Base-by-base conservation (phyloP, 768 basidiomycete species). In the Suillus subaureus region DNA sequence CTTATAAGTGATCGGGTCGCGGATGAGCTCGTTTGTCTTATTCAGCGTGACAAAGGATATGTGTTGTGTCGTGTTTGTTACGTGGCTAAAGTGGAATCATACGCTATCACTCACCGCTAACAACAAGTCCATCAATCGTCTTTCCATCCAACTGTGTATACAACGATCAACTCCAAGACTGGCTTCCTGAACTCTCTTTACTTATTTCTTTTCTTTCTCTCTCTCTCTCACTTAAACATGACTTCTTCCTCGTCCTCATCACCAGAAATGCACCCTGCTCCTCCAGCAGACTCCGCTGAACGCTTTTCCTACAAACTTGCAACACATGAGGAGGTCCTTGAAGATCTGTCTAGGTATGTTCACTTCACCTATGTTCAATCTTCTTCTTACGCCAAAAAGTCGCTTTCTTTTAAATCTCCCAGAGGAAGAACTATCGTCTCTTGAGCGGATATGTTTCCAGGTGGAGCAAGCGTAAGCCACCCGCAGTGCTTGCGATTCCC, bases 371-470 rank as follows among this genome's bases (percentile, higher is more conserved):
- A 56, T 61, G 63, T 55, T 67, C 37, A n/a, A 31, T 40, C 49
- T 23, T 42, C 52, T 42, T 69, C 66, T 72, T 66, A 72, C 65
- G 45, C 61, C 62, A 23, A 63, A 35, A 69, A 97, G 94, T 77
- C 94, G 97, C 61, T 99, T 99, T 76, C 93, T 99, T 70, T 85
- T 99, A 70, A 99, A 99, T 78, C 87, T 99, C 66, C 97, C 97
- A 26, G 90, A 92, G 68, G 91, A 93, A 74, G 97, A 99, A 80
- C 87, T 97, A 64, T 86, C 87, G 58, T 94, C 92, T 18, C 83
- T 97, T 63, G 96, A 97, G 74, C 88, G 97, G 66, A 89, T 99
- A 71, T 98, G 94, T 80, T 99, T 99, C 80, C 97, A 99, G 79
- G 94, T 99, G 67, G 97, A 99, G 78, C 96, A 99, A 85, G 97